Evolutionary conservation across 2,329 filamentous ascomycete species (phyloP), one percentile per base, ranked within the genome.

Genomic region (Dryadomyces quercivorus): DNA sequence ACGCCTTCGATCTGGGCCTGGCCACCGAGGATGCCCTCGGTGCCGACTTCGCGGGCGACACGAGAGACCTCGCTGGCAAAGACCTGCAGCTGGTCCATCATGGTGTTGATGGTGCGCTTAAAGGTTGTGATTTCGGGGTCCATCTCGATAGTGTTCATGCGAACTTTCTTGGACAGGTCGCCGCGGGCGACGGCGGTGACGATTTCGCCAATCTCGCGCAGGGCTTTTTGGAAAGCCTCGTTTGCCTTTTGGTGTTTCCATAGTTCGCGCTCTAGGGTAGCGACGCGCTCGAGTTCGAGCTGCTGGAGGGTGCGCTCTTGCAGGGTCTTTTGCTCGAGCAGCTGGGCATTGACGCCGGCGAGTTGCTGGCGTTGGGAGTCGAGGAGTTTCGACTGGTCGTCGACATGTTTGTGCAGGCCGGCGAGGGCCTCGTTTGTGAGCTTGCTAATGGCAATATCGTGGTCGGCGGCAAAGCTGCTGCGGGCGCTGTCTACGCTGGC

Each of bases 201-300:
- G 63, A 98, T 97, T 66, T 92, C 93, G 62, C 93, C 93, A 61
- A 98, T 97, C 69, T 98, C 93, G 60, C 91, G 83, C 38, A 98
- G 74, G 12, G 93, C 93, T 70, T 97, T 97, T 67, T 97, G 91
- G 78, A 97, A 98, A 62, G 93, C 94, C 70, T 95, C 84, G 70
- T 98, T 98, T 66, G 94, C 93, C 71, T 96, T 93, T 67, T 95
- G 91, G 66, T 96, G 91, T 72, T 97, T 97, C 75, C 87, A 90
- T 57, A 98, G 77, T 70, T 98, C 93, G 56, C 92, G 82, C 72
- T 97, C 92, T 44, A 97, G 77, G 40, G 88, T 84, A 53, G 88
- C 85, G 59, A 97, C 92, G 62, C 93, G 90, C 68, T 90, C 84
- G 60, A 86, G 82, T 69, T 95, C 90, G 53, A 95, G 85, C 58